These are phyloP conservation scores for Komagataella mondaviorum DNA, from an alignment of 805 yeast species.

Conservation along the genomic window DNA sequence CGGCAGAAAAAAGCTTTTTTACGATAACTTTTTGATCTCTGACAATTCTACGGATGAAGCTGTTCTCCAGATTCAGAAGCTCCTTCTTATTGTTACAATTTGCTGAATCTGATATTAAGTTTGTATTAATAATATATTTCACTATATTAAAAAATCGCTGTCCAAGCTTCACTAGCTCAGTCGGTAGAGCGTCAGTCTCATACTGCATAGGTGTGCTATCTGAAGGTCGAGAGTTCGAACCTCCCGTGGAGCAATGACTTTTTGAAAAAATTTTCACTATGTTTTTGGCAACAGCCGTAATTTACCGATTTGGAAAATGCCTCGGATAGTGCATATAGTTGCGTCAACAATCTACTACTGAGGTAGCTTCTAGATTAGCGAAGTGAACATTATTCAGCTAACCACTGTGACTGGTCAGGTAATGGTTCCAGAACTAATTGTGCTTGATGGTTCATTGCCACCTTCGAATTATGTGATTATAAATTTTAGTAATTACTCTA, in stretches of 20 bases:
- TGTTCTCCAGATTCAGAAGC: too few species aligned
- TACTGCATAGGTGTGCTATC: conserved; percentile 4
- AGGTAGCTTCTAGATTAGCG: not conserved
- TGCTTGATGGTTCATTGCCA: not conserved
- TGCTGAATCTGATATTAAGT: not conserved
- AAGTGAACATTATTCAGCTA: not conserved
- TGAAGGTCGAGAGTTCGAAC: conserved; percentile 6
- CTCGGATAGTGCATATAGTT: not conserved
- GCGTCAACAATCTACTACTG: not conserved
- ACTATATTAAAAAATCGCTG: not conserved
- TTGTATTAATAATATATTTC: too few species aligned
- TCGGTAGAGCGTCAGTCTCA: conserved; percentile 10
- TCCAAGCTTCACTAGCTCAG: conserved; percentile 7
- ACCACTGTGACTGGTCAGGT: not conserved
- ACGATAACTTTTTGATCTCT: too few species aligned
- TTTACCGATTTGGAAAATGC: not conserved
- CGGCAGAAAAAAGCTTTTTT: too few species aligned
- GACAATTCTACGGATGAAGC: too few species aligned
- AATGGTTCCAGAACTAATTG: not conserved
- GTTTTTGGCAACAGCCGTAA: not conserved
- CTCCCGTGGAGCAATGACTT: conserved; percentile 4
- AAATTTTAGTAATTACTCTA: not conserved
- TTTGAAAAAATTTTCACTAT: not conserved
- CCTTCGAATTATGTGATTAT: not conserved
- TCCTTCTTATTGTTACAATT: too few species aligned